phyloP scores from a whole-genome alignment of 1,284 basidiomycete species.

The Cystobasidium sp. region DNA sequence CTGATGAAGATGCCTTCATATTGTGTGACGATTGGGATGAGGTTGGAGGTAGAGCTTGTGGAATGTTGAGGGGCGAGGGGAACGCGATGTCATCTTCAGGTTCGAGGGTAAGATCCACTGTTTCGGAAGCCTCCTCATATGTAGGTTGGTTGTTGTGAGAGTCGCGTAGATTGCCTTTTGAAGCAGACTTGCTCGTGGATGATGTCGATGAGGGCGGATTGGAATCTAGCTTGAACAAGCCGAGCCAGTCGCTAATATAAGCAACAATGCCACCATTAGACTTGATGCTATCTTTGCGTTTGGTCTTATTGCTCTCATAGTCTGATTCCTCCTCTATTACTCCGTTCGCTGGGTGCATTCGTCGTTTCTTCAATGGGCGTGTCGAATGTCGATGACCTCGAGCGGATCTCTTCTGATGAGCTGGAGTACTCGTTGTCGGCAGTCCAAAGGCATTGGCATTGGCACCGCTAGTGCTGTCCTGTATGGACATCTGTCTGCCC shows the following conservation, averaged over 20 bases:
- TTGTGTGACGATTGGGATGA: background rate
- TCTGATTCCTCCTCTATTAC: too few species aligned
- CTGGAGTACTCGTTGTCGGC: conserved; percentile 5
- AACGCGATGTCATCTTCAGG: conserved; percentile 14
- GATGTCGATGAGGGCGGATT: background rate
- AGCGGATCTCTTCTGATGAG: background rate
- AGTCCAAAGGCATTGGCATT: background rate
- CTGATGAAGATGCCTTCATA: too few species aligned
- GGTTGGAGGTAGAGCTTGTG: background rate
- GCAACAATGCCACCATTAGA: too few species aligned
- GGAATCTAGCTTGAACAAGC: too few species aligned
- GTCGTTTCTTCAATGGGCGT: conserved; percentile 5
- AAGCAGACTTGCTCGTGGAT: background rate
- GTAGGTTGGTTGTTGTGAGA: background rate
- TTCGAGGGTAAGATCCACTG: conserved; percentile 12
- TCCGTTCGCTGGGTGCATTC: too few species aligned
- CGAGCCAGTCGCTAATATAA: background rate
- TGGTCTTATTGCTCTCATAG: too few species aligned
- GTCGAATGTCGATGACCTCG: background rate
- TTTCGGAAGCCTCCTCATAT: background rate
- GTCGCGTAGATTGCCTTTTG: background rate
- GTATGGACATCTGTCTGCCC: background rate
- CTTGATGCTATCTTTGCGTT: too few species aligned
- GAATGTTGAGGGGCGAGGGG: background rate
- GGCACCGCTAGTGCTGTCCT: background rate